These are phyloP conservation scores for Geotrichum ghanense DNA, from an alignment of 805 yeast genomes.

Conservation along the genomic window DNA sequence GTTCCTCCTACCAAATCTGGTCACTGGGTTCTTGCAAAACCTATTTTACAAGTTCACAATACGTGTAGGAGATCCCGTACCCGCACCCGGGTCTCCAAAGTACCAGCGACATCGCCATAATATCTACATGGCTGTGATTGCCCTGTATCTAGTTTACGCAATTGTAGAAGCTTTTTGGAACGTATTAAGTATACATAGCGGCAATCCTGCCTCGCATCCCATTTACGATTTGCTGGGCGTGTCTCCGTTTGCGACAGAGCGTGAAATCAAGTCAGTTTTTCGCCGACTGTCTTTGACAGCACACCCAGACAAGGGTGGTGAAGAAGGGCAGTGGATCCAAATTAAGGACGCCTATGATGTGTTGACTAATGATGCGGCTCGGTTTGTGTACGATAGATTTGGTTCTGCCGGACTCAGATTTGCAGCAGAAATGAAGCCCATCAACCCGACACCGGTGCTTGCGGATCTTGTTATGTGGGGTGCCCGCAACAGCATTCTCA, in stretches of 20 bases:
- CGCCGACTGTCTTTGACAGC: conserved; percentile 15
- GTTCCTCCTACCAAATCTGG: conserved; percentile 16
- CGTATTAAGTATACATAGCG: conserved; percentile 8
- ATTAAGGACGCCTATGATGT: conserved; percentile 68
- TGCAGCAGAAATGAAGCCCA: conserved; percentile 2
- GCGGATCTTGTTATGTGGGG: conserved; percentile 8
- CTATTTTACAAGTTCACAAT: conserved; percentile 11
- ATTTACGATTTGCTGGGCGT: conserved; percentile 17
- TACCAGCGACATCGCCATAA: conserved; percentile 8
- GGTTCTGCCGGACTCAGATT: conserved; percentile 32
- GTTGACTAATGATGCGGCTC: conserved; percentile 59
- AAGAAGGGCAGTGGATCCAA: conserved; percentile 29
- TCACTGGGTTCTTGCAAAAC: conserved; percentile 14
- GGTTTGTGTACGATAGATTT: conserved; percentile 72
- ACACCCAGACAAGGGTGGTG: conserved; percentile 28
- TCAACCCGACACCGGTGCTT: background rate
- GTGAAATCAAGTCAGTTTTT: conserved; percentile 14
- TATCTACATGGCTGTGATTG: conserved; percentile 12
- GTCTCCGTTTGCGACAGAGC: conserved; percentile 10
- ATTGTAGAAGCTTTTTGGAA: conserved; percentile 13
- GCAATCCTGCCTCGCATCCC: conserved; percentile 7
- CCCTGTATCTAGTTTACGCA: conserved; percentile 14
- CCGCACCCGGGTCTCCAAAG: conserved; percentile 6
- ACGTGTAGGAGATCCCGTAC: conserved; percentile 4
- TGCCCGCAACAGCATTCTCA: conserved; percentile 2